Percentiles rank a stretch among this genome's conserved stretches.
Conservation (phyloP, 345 rosid genomes). For the Eucalyptus cloeziana region DNA sequence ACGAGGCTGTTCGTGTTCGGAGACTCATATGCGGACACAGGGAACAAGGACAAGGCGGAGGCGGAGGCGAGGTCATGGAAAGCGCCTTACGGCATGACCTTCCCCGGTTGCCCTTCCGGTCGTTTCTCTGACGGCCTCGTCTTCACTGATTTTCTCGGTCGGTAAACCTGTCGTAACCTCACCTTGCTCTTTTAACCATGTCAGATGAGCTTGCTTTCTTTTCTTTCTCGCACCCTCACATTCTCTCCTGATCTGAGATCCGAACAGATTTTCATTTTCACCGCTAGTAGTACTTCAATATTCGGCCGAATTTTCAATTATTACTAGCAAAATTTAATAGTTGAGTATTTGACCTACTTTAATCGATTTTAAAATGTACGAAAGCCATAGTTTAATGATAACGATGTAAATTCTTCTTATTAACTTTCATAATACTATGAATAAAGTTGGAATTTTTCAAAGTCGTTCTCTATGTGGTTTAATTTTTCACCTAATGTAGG, state of each 20-base stretch:
- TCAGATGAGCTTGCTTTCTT: background rate
- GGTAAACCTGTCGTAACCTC: background rate
- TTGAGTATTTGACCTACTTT: background rate
- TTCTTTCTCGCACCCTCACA: background rate
- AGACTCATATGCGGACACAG: slow-evolving; percentile 55
- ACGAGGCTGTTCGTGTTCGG: slow-evolving; percentile 49
- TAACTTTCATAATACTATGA: background rate
- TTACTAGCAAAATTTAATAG: background rate
- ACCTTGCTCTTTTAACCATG: background rate
- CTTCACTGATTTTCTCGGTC: slow-evolving; percentile 46
- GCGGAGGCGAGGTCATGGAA: slow-evolving; percentile 31
- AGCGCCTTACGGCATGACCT: slow-evolving; percentile 41
- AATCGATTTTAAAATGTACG: background rate
- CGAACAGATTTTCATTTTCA: background rate
- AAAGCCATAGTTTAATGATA: background rate
- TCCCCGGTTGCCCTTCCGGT: slow-evolving; percentile 45
- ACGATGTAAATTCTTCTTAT: background rate
- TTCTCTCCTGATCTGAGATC: background rate
- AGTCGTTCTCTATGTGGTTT: background rate
- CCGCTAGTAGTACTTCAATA: background rate
- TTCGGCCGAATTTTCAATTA: background rate
- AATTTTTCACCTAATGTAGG: background rate
- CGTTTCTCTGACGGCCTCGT: slow-evolving; percentile 58
- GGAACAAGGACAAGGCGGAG: slow-evolving; percentile 20
- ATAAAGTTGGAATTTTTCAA: background rate